These are phyloP conservation scores for Orychophragmus violaceus DNA, from an alignment of 345 rosid genomes.

Conservation along the genomic window DNA sequence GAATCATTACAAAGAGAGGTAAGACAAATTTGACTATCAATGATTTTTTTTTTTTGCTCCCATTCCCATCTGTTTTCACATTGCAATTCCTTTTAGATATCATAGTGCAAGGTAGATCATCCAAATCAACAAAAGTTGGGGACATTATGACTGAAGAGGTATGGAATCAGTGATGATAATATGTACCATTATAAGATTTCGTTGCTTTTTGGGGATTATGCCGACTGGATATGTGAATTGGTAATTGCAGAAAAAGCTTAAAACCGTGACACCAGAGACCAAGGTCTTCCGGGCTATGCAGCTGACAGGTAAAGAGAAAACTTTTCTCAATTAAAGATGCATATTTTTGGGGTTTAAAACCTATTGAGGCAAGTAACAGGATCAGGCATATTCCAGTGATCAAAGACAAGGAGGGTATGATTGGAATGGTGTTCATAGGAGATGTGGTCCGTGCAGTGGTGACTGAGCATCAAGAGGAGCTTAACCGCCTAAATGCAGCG, in stretches of 20 bases:
- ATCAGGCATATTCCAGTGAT: constrained; percentile 97
- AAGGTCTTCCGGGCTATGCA: constrained; percentile 95
- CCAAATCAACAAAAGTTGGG: constrained; percentile 95
- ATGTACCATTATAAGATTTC: neutral
- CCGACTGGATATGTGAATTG: neutral
- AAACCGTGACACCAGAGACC: constrained; percentile 85
- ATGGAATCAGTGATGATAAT: neutral
- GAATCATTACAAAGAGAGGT: constrained; percentile 98
- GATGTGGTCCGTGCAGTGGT: constrained; percentile 99
- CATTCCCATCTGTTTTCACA: neutral
- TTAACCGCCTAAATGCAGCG: constrained; percentile 93
- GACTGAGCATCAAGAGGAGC: constrained; percentile 82
- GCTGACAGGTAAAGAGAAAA: constrained; percentile 63
- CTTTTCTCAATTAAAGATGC: neutral
- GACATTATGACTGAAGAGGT: constrained; percentile 99
- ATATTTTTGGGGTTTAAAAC: neutral
- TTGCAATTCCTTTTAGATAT: constrained; percentile 43
- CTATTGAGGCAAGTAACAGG: constrained; percentile 41
- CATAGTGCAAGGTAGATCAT: constrained; percentile 96
- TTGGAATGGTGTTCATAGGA: constrained; percentile 97
- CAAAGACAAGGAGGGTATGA: constrained; percentile 60
- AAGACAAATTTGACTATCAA: neutral
- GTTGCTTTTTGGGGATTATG: neutral
- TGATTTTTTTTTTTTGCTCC: neutral
- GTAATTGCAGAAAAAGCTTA: constrained; percentile 71